phyloP scores from a whole-genome alignment of 2,329 filamentous ascomycete species.

The Fusarium stilboides region DNA sequence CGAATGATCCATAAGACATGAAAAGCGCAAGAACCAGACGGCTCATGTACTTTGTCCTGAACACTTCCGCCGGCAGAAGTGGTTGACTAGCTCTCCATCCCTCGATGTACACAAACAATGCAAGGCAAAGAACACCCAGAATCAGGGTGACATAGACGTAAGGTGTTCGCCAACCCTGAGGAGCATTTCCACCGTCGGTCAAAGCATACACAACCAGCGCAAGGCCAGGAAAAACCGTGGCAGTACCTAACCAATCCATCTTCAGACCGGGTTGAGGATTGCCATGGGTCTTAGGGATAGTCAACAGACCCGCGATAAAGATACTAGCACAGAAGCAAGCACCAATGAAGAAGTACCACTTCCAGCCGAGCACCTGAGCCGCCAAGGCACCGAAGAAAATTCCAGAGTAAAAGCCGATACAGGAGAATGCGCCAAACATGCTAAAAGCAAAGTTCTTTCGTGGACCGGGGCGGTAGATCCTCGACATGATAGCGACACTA shows the following conservation, averaged over 20 bases:
- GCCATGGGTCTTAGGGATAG: conserved; percentile 56
- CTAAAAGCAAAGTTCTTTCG: conserved; percentile 78
- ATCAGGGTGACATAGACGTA: conserved; percentile 78
- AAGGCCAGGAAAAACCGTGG: conserved; percentile 74
- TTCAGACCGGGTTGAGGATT: conserved; percentile 44
- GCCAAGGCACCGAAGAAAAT: conserved; percentile 77
- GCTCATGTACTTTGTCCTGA: conserved; percentile 78
- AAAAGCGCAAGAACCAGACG: conserved; percentile 73
- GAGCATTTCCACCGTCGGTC: conserved; percentile 79
- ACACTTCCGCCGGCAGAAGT: conserved; percentile 78
- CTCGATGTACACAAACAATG: conserved; percentile 77
- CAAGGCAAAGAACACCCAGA: conserved; percentile 73
- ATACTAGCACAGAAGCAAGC: conserved; percentile 61
- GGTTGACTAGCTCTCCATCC: conserved; percentile 78
- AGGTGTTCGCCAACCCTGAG: conserved; percentile 79
- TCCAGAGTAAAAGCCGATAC: conserved; percentile 73
- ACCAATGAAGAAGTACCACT: conserved; percentile 81
- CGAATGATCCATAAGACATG: conserved; percentile 77
- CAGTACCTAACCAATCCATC: conserved; percentile 80
- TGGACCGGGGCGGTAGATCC: conserved; percentile 78
- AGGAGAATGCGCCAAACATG: conserved; percentile 72
- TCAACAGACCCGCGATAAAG: conserved; percentile 58
- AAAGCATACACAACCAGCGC: conserved; percentile 82
- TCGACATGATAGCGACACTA: conserved; percentile 79
- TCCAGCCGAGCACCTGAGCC: conserved; percentile 73